Conservation (phyloP, 306 rosid genomes). For the Vachellia pachyceras region DNA sequence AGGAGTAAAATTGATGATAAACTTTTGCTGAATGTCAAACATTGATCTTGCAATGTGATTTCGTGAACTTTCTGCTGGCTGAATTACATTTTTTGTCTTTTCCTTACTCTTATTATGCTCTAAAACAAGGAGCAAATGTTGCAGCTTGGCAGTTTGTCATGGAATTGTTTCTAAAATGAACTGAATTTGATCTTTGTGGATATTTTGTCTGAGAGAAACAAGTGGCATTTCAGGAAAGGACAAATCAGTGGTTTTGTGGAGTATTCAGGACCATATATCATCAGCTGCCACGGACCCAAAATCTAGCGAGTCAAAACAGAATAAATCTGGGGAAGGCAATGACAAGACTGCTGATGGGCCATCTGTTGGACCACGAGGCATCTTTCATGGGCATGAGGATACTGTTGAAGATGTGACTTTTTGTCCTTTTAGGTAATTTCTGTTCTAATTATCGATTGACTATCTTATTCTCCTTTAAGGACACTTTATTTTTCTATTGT, state of each 20-base stretch:
- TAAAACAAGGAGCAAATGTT: not conserved
- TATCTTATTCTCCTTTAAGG: not conserved
- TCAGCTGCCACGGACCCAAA: constrained; percentile 71
- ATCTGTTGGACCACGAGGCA: constrained; percentile 92
- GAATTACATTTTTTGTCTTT: not conserved
- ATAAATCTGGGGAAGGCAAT: constrained; percentile 74
- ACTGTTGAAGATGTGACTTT: constrained; percentile 99
- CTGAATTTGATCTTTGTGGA: not conserved
- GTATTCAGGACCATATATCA: constrained; percentile 93
- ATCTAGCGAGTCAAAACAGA: constrained; percentile 75
- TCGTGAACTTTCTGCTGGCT: constrained; percentile 73
- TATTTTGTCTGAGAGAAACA: constrained; percentile 22
- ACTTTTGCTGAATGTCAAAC: constrained; percentile 25
- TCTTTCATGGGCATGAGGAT: constrained; percentile 90
- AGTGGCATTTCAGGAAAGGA: constrained; percentile 75
- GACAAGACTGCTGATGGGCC: constrained; percentile 81
- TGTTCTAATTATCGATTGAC: not conserved
- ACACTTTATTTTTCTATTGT: not conserved
- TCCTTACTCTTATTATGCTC: not conserved
- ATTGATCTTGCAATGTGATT: constrained; percentile 77
- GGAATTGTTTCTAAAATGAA: constrained; percentile 5
- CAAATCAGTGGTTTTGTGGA: constrained; percentile 95
- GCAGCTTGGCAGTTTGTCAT: not conserved
- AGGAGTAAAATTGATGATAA: not conserved
- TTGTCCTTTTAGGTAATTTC: constrained; percentile 90